These are phyloP conservation scores for Cadophora gregata DNA, from an alignment of 2,329 filamentous ascomycete species.

Conservation along the genomic window DNA sequence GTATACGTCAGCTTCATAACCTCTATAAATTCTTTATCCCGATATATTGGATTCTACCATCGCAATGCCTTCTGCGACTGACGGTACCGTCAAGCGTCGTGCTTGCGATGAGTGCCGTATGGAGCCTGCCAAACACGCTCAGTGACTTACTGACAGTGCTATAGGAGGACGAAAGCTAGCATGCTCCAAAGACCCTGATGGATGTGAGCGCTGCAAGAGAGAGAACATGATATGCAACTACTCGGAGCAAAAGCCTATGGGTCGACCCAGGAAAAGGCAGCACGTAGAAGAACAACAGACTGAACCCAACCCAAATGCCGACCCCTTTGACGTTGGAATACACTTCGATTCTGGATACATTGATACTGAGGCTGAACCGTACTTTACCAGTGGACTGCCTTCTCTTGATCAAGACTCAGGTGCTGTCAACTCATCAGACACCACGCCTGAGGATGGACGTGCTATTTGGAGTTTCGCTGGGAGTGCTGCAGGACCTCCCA, in stretches of 20 bases:
- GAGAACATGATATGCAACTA: constrained; percentile 66
- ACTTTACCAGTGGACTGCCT: constrained; percentile 26
- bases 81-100: constrained; percentile 54
- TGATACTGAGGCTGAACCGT: constrained; percentile 31
- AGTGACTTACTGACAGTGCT: constrained; percentile 36
- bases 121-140: constrained; percentile 42
- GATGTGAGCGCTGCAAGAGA: constrained; percentile 63
- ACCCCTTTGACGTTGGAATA: constrained; percentile 25
- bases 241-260: constrained; percentile 70
- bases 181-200: constrained; percentile 65
- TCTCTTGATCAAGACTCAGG: neutral
- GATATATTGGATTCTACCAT: constrained; percentile 26
- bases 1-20: constrained; percentile 28
- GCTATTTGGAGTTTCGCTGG: constrained; percentile 36
- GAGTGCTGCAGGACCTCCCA: constrained; percentile 27
- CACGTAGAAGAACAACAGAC: constrained; percentile 38
- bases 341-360: constrained; percentile 15
- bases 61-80: constrained; percentile 28
- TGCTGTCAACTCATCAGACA: neutral
- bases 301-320: constrained; percentile 10
- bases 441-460: constrained; percentile 18
- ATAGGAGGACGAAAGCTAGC: constrained; percentile 67
- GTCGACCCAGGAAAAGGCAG: constrained; percentile 64
- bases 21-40: constrained; percentile 34
- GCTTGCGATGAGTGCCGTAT: constrained; percentile 73